A percentile compares a stretch with the other conserved stretches of the same genome.
Conservation (phyloP, 2,329 filamentous ascomycete species). For the Ciborinia camelliae region DNA sequence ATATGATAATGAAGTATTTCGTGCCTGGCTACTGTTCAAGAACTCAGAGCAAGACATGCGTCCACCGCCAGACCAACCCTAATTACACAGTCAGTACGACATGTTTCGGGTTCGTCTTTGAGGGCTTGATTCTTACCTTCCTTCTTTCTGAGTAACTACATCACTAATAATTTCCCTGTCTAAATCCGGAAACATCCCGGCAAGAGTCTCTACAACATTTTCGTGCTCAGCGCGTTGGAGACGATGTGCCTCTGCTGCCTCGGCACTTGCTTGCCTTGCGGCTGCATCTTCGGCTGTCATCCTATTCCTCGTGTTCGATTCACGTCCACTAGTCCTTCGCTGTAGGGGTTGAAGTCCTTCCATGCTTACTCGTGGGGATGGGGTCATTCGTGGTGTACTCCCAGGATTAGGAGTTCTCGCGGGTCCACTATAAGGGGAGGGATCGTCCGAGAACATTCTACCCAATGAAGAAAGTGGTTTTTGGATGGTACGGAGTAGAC, state of each 20-base stretch:
- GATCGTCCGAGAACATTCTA: constrained; percentile 82
- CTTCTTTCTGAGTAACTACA: constrained; percentile 93
- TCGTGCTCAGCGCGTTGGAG: constrained; percentile 81
- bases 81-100: constrained; percentile 31
- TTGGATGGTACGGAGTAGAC: constrained; percentile 85
- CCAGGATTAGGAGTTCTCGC: constrained; percentile 46
- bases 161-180: constrained; percentile 95
- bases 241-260: constrained; percentile 80
- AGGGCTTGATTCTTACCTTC: constrained; percentile 58
- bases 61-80: constrained; percentile 84
- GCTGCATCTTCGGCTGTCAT: constrained; percentile 81
- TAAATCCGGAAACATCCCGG: constrained; percentile 94
- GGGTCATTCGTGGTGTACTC: constrained; percentile 40
- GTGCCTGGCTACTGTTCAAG: constrained; percentile 23
- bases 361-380: constrained; percentile 32
- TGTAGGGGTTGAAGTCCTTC: constrained; percentile 28
- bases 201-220: constrained; percentile 88
- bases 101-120: not conserved
- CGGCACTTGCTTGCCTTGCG: constrained; percentile 84
- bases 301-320: constrained; percentile 25
- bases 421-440: constrained; percentile 36
- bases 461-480: constrained; percentile 87
- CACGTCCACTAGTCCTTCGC: constrained; percentile 24
- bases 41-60: constrained; percentile 68
- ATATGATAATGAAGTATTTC: constrained; percentile 12